Evolutionary conservation across 2,329 filamentous ascomycete genomes (phyloP).

Genomic region (Waltergamsia citrina): DNA sequence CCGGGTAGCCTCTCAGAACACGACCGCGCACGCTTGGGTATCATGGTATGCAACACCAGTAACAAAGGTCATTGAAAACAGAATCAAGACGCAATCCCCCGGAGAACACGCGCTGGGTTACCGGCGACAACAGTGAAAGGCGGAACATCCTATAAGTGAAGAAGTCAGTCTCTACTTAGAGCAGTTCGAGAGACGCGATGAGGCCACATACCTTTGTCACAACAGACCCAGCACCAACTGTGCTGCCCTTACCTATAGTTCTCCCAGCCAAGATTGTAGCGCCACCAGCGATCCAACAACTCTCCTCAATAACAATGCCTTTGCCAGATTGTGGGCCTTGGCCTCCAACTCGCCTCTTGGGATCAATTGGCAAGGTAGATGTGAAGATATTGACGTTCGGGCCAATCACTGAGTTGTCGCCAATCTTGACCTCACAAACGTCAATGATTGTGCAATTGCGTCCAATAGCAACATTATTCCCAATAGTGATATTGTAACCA

Average conservation of each 20-base stretch:
- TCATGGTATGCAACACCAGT: constrained; percentile 14
- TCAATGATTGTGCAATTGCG: constrained; percentile 81
- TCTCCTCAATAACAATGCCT: constrained; percentile 70
- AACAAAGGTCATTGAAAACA: constrained; percentile 7
- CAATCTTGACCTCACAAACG: constrained; percentile 74
- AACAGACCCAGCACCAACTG: constrained; percentile 74
- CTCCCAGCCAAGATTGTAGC: constrained; percentile 71
- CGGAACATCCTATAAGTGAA: constrained; percentile 42
- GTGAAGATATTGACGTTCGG: constrained; percentile 83
- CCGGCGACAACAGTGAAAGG: constrained; percentile 61
- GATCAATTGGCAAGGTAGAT: constrained; percentile 62
- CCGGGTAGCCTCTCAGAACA: no score
- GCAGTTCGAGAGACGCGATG: neutral
- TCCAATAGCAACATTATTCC: constrained; percentile 74
- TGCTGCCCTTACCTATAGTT: constrained; percentile 68
- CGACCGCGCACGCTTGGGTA: constrained; percentile 16
- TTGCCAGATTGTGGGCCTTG: constrained; percentile 63
- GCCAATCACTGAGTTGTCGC: constrained; percentile 66
- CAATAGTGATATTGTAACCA: constrained; percentile 88
- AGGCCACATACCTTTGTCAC: constrained; percentile 58
- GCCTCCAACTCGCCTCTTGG: constrained; percentile 63
- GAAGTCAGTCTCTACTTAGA: constrained; percentile 1
- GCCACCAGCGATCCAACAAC: constrained; percentile 74
- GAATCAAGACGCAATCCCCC: constrained; percentile 20
- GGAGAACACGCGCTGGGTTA: constrained; percentile 54